These are phyloP conservation scores for Pyrus bretschneideri DNA, from an alignment of 306 rosid species.

Conservation along the genomic window DNA sequence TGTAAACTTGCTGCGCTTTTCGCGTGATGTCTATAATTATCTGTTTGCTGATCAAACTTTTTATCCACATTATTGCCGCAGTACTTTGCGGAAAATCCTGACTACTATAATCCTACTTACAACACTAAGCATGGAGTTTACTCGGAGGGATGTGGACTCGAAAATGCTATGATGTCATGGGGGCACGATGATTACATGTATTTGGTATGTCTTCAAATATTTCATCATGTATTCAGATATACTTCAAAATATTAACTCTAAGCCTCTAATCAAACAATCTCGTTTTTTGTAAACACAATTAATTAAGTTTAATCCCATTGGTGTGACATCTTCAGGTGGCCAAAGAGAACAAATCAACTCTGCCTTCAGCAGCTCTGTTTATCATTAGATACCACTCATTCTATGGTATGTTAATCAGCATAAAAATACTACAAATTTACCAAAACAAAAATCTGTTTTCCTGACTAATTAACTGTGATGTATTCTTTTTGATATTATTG, in stretches of 20 bases:
- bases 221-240: not conserved
- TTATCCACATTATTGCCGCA: conserved; percentile 15
- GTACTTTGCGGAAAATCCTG: conserved; percentile 64
- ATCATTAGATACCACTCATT: conserved; percentile 85
- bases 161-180: conserved; percentile 83
- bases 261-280: not conserved
- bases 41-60: not conserved
- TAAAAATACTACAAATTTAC: not conserved
- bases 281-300: not conserved
- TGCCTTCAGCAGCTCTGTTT: conserved; percentile 77
- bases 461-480: not conserved
- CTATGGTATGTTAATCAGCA: conserved; percentile 37
- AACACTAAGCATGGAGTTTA: conserved; percentile 64
- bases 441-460: not conserved
- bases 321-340: conserved; percentile 50
- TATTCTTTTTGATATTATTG: not conserved
- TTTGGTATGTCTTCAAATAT: conserved; percentile 33
- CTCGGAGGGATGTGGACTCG: conserved; percentile 61
- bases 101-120: conserved; percentile 40
- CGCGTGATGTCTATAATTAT: not conserved
- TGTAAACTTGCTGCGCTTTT: not conserved
- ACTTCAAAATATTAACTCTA: not conserved
- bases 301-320: too few species aligned
- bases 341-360: conserved; percentile 51
- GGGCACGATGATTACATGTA: conserved; percentile 94